phyloP scores from a whole-genome alignment of 768 basidiomycete genomes.

The Panus rudis region DNA sequence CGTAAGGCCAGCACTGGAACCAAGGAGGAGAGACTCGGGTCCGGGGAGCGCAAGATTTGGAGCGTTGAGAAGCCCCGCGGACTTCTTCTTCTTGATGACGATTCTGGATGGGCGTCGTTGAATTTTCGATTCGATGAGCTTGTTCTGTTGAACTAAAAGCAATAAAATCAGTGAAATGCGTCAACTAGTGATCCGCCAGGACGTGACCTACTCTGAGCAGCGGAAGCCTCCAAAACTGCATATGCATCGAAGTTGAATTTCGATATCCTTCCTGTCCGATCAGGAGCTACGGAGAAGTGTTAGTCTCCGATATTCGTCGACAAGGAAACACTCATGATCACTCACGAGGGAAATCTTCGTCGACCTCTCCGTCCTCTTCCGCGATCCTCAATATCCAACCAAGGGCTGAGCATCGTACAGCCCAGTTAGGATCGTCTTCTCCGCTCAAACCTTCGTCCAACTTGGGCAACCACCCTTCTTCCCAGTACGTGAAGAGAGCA shows the following conservation, averaged over 20 bases:
- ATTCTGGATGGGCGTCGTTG: conserved; percentile 74
- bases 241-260: conserved; percentile 91
- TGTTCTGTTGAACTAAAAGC: conserved; percentile 66
- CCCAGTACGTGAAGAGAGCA: conserved; percentile 90
- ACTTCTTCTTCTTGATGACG: conserved; percentile 54
- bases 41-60: conserved; percentile 9
- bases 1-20: conserved; percentile 30
- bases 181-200: neutral
- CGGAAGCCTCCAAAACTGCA: conserved; percentile 74
- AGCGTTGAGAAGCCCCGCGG: conserved; percentile 36
- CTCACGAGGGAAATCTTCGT: conserved; percentile 97
- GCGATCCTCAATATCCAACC: conserved; percentile 93
- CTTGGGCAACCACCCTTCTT: conserved; percentile 74
- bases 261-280: conserved; percentile 74
- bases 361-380: conserved; percentile 96
- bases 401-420: conserved; percentile 57
- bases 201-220: conserved; percentile 51
- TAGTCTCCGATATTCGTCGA: neutral
- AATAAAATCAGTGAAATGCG: neutral
- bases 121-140: conserved; percentile 71
- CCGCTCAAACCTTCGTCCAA: conserved; percentile 58
- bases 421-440: conserved; percentile 56
- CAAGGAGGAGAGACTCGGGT: conserved; percentile 25
- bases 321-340: conserved; percentile 10
- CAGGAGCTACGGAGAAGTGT: conserved; percentile 63